Percentiles rank a stretch among this genome's conserved stretches.
Evolutionary conservation across 768 basidiomycete genomes (phyloP).

Genomic region (Hygrophorus russula): DNA sequence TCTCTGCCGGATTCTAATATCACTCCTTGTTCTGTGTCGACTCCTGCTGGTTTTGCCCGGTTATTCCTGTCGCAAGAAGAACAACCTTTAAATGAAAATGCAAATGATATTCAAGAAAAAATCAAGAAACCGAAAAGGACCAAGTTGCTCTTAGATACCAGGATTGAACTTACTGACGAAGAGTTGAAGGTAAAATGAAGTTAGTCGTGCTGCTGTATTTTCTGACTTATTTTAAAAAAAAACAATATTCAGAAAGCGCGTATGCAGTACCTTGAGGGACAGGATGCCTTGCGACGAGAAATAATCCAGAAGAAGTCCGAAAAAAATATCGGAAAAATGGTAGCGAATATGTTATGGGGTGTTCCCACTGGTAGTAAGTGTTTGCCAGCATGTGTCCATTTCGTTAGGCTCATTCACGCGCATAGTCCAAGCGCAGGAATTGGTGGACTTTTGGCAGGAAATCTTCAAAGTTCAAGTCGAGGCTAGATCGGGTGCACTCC

Average conservation of each 20-base stretch:
- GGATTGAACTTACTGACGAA: slow-evolving; percentile 75
- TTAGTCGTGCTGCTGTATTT: neutral
- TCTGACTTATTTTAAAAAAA: slow-evolving; percentile 1
- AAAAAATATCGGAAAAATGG: slow-evolving; percentile 38
- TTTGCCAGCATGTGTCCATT: neutral
- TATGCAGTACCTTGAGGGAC: slow-evolving; percentile 54
- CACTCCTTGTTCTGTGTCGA: neutral
- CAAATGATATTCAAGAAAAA: slow-evolving; percentile 15
- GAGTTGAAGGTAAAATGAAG: slow-evolving; percentile 61
- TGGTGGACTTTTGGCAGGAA: slow-evolving; percentile 66
- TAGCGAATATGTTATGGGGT: slow-evolving; percentile 59
- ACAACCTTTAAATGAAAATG: slow-evolving; percentile 19
- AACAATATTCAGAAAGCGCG: slow-evolving; percentile 38
- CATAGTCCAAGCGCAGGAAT: slow-evolving; percentile 52
- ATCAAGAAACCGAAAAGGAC: slow-evolving; percentile 34
- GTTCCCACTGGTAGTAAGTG: slow-evolving; percentile 52
- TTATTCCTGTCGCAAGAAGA: slow-evolving; percentile 30
- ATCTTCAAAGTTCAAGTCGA: slow-evolving; percentile 64
- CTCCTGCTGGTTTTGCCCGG: slow-evolving; percentile 18
- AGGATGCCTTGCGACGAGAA: slow-evolving; percentile 40
- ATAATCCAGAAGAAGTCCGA: slow-evolving; percentile 41
- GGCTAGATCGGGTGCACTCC: slow-evolving; percentile 37
- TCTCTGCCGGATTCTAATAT: neutral
- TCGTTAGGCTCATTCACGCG: neutral
- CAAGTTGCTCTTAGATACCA: slow-evolving; percentile 51